These are phyloP conservation scores for Cystoderma amianthinum DNA, from an alignment of 768 basidiomycete species.

Conservation along the genomic window DNA sequence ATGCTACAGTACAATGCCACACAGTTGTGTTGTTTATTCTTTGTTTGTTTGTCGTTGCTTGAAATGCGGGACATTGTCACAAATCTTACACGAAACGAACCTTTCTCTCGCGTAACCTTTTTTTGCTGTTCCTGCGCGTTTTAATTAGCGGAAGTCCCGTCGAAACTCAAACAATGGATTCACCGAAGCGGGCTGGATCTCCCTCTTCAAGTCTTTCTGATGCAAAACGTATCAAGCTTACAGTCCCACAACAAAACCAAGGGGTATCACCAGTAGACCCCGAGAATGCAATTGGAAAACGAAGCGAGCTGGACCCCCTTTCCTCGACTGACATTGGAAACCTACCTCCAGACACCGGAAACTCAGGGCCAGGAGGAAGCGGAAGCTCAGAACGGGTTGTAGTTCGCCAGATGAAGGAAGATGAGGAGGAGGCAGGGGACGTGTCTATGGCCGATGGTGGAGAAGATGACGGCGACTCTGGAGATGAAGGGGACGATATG, in stretches of 20 bases:
- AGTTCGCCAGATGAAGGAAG: constrained; percentile 35
- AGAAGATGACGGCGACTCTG: constrained; percentile 74
- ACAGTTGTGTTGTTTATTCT: too few relatives aligned
- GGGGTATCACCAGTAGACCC: constrained; percentile 75
- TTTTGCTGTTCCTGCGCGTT: background rate
- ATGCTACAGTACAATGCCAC: too few relatives aligned
- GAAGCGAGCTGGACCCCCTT: constrained; percentile 82
- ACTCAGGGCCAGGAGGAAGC: constrained; percentile 34
- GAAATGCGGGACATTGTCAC: too few relatives aligned
- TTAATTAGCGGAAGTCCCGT: too few relatives aligned
- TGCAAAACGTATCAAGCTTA: constrained; percentile 52
- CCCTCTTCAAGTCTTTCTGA: constrained; percentile 44
- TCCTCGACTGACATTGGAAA: constrained; percentile 76
- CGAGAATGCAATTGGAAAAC: constrained; percentile 76
- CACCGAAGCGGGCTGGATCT: constrained; percentile 60
- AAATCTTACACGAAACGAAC: too few relatives aligned
- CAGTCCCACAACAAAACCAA: constrained; percentile 46
- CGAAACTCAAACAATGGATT: constrained; percentile 37
- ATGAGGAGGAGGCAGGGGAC: constrained; percentile 66
- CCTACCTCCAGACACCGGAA: constrained; percentile 39
- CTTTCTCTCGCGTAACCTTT: background rate
- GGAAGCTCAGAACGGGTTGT: constrained; percentile 14
- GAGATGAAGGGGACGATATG: constrained; percentile 68
- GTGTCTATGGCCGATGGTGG: constrained; percentile 77
- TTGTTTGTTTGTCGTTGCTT: too few relatives aligned